Evolutionary conservation across 129 eudicot genomes (phyloP), one percentile per base, ranked within the genome.

Genomic region (Arctium lappa): DNA sequence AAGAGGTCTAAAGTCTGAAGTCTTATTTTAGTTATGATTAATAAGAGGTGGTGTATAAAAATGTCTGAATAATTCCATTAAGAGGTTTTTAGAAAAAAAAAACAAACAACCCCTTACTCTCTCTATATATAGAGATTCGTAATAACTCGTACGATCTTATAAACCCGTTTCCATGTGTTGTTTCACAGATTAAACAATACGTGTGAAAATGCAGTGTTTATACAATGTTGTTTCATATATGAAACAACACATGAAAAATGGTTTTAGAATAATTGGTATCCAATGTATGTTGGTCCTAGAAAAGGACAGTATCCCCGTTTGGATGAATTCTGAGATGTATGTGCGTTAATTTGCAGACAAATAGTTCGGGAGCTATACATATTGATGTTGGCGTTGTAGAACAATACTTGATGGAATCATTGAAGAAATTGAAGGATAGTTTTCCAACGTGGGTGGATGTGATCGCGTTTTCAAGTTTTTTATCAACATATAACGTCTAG

Each of bases 391-490:
- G 94, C 76, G 97, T 91, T 5, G 85, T 96, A 65, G 99, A 96
- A 62, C 94, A 89, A 77, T 79, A 90, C 88, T 73, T 96, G 86
- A 84, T 90, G 72, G 92, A 93, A 71, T 73, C 89, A 10, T 73
- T 89, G 39, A 88, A 84, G 81, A 86, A 83, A 42, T 56, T 96
- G 86, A 96, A 91, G 74, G 86, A 85, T 80, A 87, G 85, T 76
- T 96, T 96, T 71, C 99, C 99, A 12, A 79, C 86, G 37, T 96
- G 99, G 99, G 95, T 91, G 78, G 99, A 96, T 86, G 87, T 89
- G 16, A 83, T 88, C 3, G 88, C 98, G 6, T 92, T 79, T 77
- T 86, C 99, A 9, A 93, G 97, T 84, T 93, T 88, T 87, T 78
- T 90, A 82, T 96, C 99, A 0, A 79, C 89, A 37, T 93, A 96